Evolutionary conservation across 371 early-diverging fungal species (phyloP), one percentile per base, ranked within the genome.

Genomic region (Haplosporangium sp.): DNA sequence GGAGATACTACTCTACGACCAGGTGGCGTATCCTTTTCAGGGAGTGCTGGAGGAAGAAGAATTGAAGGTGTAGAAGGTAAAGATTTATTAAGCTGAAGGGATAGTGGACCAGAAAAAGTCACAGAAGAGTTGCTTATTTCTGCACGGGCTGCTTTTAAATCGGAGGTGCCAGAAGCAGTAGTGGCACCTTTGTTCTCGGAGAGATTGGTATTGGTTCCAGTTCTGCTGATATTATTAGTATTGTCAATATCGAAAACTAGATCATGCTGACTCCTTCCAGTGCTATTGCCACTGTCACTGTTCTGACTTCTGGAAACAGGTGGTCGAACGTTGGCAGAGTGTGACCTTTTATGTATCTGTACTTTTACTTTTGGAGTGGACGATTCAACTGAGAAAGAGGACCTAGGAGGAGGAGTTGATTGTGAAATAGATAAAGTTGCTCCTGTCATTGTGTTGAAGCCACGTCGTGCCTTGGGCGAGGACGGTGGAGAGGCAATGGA

Each of bases 261-360:
- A 27, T 71, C 65, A 59, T 64, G 9, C 52, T 71, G 63, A 56
- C 71, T 63, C 35, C 61, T 60, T 19, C 61, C 61, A 35, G 57
- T 62, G 50, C 68, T 61, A 45, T 39, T 68, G 47, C 65, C 61
- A 19, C 74, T 74, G 69, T 68, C 59, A 59, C 50, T 67, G 62
- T 72, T 63, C 19, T 67, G 64, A 27, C 38, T 65, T 15, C 65
- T 56, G 40, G 44, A 19, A 10, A 45, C 19, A 35, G 61, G 9
- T 5, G 62, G 61, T 19, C 61, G 57, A 37, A 40, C 20, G 2
- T 52, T 40, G 57, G 45, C 37, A 9, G 66, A 72, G 20, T 39
- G n/a, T 7, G 61, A 65, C 1, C 61, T 66, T 52, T 65, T 52
- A 52, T 64, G 65, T 2, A 60, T 45, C 37, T 40, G 64, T 2